These are phyloP conservation scores for Telopea speciosissima DNA, from an alignment of 177 flowering plant species.

Conservation along the genomic window DNA sequence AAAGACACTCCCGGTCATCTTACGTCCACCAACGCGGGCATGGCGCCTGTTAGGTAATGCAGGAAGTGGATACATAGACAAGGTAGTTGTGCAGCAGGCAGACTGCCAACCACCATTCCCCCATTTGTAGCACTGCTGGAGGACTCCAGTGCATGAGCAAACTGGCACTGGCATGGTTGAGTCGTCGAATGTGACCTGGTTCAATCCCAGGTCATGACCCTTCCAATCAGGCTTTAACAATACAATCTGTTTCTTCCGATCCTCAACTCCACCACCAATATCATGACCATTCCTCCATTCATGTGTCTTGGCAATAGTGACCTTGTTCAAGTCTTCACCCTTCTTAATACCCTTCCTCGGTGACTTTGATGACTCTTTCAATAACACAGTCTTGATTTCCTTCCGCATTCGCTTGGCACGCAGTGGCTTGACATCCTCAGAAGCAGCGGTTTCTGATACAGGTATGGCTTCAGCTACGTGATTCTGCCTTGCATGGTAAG, in stretches of 20 bases:
- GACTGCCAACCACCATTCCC: conserved; percentile 99
- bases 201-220: conserved; percentile 69
- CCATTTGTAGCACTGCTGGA: conserved; percentile 95
- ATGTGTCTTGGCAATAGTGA: conserved; percentile 32
- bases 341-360: conserved; percentile 33
- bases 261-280: conserved; percentile 3
- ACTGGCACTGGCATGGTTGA: conserved; percentile 82
- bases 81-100: conserved; percentile 83
- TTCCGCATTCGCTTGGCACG: conserved; percentile 42
- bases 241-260: conserved; percentile 20
- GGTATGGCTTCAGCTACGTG: conserved; percentile 42
- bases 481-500: conserved; percentile 43
- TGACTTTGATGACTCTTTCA: conserved; percentile 4
- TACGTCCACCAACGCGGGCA: conserved; percentile 88
- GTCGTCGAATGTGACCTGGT: conserved; percentile 72
- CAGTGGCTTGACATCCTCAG: conserved; percentile 42
- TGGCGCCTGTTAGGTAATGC: conserved; percentile 84
- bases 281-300: conserved; percentile 13
- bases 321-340: conserved; percentile 49
- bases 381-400: conserved; percentile 18
- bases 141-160: conserved; percentile 81
- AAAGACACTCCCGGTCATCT: conserved; percentile 95
- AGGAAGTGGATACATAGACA: conserved; percentile 88
- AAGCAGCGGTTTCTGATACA: conserved; percentile 26
- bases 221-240: conserved; percentile 67